Conservation (phyloP, 768 basidiomycete species). For the Infundibulicybe gibba region DNA sequence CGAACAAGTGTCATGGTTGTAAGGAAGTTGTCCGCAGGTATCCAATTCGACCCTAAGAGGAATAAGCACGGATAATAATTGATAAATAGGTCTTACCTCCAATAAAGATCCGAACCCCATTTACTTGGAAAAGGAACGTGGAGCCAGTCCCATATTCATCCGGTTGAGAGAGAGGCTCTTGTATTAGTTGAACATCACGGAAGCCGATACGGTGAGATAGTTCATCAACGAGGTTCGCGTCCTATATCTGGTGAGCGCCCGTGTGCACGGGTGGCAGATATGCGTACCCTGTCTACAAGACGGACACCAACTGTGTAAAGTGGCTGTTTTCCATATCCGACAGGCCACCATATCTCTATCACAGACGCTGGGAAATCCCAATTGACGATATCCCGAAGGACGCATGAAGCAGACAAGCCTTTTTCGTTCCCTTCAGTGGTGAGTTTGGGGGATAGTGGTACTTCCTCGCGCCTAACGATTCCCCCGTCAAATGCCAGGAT, state of each 20-base stretch:
- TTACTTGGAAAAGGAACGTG: slow-evolving; percentile 88
- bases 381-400: slow-evolving; percentile 25
- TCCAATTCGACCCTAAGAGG: slow-evolving; percentile 79
- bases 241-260: slow-evolving; percentile 21
- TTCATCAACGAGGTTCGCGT: slow-evolving; percentile 49
- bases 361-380: slow-evolving; percentile 53
- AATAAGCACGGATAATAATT: neutral
- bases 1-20: slow-evolving; percentile 54
- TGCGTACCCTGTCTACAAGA: slow-evolving; percentile 51
- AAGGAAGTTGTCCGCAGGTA: slow-evolving; percentile 89
- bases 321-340: slow-evolving; percentile 79
- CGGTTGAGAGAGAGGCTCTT: slow-evolving; percentile 75
- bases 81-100: slow-evolving; percentile 49
- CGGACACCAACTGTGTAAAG: slow-evolving; percentile 61
- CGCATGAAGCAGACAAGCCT: no score
- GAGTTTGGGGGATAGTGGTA: slow-evolving; percentile 30
- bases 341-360: slow-evolving; percentile 82
- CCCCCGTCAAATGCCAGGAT: slow-evolving; percentile 48
- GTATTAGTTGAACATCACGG: slow-evolving; percentile 70
- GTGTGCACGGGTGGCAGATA: neutral
- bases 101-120: slow-evolving; percentile 83
- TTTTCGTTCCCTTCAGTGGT: slow-evolving; percentile 22
- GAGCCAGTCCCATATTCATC: slow-evolving; percentile 45
- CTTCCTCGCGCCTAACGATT: slow-evolving; percentile 19
- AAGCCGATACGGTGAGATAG: slow-evolving; percentile 66